Evolutionary conservation across 257 asterid genomes (phyloP), one percentile per base, ranked within the genome.

Genomic region (Echites panduratus): DNA sequence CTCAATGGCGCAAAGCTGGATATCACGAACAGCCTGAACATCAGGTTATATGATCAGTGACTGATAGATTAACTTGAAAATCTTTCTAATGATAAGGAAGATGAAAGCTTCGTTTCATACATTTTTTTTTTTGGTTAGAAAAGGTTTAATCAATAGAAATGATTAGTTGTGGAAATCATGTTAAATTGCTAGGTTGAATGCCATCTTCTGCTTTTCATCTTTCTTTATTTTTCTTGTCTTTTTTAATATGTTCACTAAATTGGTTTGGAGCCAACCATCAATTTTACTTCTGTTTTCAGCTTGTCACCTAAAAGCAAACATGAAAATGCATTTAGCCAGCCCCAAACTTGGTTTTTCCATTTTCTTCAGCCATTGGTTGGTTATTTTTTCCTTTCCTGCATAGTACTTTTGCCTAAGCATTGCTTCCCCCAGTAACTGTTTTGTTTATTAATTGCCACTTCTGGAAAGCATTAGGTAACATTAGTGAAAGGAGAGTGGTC

Each of bases 1-100:
- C 98, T 76, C 97, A 88, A 78, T 95, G 99, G 99, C 83, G 97
- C 72, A 95, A 95, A 87, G 88, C 86, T 75, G 97, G 96, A 78
- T 95, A 95, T 71, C 99, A 95, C 70, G 95, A 92, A 74, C 89
- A 82, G 76, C 90, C 96, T 45, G 97, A 92, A 73, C 99, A 95
- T 84, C 87, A 90, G 94, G 99, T 90, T 83, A 73, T 70, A 49
- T 50, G 59, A 38, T 64, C 27, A 8, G 41, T 38, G 49, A 70
- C 20, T 20, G 26, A 9, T 32, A 19, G 10, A 50, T 49, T 4
- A 17, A 50, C 72, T 26, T 24, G 57, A 41, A 43, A 38, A 20
- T 4, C 58, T 49, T 32, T 27, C 40, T 26, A 29, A 53, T 43
- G 5, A 41, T 26, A 11, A 50, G 22, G 62, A 9, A 43, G 38